Base-by-base conservation (phyloP, 2,329 filamentous ascomycete species). In the Monosporascus sp. region DNA sequence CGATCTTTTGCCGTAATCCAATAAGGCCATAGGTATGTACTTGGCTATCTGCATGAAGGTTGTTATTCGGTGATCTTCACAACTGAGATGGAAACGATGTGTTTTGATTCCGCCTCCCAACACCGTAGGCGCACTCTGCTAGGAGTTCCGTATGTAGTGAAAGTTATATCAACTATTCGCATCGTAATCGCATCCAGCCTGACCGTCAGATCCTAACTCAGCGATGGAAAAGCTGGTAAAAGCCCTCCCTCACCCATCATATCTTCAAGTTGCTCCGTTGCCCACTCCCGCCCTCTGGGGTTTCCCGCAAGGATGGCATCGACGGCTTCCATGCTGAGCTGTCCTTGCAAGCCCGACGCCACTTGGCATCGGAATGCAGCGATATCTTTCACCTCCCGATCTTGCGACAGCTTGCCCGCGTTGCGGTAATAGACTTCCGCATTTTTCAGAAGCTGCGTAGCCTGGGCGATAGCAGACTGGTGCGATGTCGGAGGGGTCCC, bases 341-440 rank as follows among this genome's bases (percentile, higher is more conserved):
- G 54, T 6, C 51, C 49, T 11, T 54, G 50, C 25, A 63, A 38
- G 25, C 57, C 53, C 18, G 54, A 53, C 5, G 60, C 58, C 15
- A 63, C 57, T 8, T 44, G 49, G 3, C 50, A 56, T 22, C 59
- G 59, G 46, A 63, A 37, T 4, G 36, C 38, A 7, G 57, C 55
- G 8, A 62, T 18, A 6, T 56, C 56, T 37, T 54, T 61, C 36
- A 60, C 52, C 39, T 60, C 61, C n/a, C 37, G 47, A 9, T 56
- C 54, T 7, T 24, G 47, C 11, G 53, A 48, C 5, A 69, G 54
- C 48, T 60, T 64, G 46, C 59, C 58, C 7, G 67, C 66, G 45
- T 69, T 69, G 22, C 62, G 61, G 49, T 68, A 69, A 54, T 65
- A 68, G 4, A 67, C 61, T 36, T 62, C 60, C 1, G 67, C 65